Evolutionary conservation across 306 rosid species (phyloP).

Genomic region (Glycine soja): DNA sequence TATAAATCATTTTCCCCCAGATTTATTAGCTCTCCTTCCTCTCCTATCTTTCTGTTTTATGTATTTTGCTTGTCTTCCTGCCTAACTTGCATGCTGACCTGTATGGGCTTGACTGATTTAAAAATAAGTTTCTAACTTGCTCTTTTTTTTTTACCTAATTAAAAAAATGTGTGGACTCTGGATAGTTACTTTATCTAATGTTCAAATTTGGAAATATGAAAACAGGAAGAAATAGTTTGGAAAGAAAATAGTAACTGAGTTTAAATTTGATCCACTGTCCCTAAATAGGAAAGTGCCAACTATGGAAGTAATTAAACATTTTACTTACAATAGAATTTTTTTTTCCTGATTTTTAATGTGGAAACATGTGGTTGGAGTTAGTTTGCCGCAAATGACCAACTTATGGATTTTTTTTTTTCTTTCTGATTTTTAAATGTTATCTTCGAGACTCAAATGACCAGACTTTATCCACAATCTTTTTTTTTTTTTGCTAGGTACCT

Average conservation of each 20-base stretch:
- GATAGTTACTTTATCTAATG: neutral
- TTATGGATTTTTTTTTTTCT: neutral
- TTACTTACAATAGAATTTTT: neutral
- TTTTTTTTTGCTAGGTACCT: slow-evolving; percentile 70
- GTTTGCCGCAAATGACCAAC: too few relatives aligned
- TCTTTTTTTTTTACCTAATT: neutral
- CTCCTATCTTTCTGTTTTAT: slow-evolving; percentile 12
- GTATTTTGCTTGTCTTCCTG: slow-evolving; percentile 9
- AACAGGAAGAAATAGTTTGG: slow-evolving; percentile 24
- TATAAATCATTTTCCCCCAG: neutral
- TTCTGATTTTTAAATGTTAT: slow-evolving; percentile 30
- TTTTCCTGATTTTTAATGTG: slow-evolving; percentile 7
- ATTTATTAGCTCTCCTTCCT: slow-evolving; percentile 20
- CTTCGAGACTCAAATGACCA: slow-evolving; percentile 5
- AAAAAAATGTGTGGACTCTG: neutral
- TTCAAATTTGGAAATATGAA: slow-evolving; percentile 18
- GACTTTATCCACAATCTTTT: slow-evolving; percentile 34
- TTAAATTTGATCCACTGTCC: neutral
- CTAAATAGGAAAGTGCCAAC: slow-evolving; percentile 14
- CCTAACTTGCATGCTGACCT: slow-evolving; percentile 8
- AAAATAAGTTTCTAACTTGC: neutral
- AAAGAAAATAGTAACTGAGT: neutral
- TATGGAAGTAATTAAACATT: slow-evolving; percentile 10
- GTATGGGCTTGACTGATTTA: slow-evolving; percentile 1
- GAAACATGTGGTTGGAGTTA: slow-evolving; percentile 33